Evolutionary conservation across 192 early-diverging fungal species (phyloP).

Genomic region (Pilaira anomala): DNA sequence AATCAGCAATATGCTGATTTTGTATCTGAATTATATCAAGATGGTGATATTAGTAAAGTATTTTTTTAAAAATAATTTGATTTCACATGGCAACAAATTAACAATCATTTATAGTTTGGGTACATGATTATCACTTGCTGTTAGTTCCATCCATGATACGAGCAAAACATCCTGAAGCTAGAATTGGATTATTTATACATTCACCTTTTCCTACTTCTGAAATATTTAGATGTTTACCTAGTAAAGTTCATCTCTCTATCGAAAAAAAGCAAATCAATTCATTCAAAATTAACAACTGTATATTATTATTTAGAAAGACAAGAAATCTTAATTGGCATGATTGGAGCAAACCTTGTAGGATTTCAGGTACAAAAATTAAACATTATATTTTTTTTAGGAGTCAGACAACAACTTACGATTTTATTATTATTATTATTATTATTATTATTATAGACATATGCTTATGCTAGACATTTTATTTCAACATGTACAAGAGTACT

Average conservation of each 20-base stretch:
- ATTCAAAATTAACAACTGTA: not conserved
- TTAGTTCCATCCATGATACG: conserved; percentile 84
- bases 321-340: conserved; percentile 81
- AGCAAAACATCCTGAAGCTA: conserved; percentile 72
- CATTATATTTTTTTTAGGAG: not conserved
- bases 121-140: conserved; percentile 97
- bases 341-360: conserved; percentile 88
- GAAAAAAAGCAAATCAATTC: not conserved
- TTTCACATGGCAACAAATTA: not conserved
- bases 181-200: conserved; percentile 93
- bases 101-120: conserved; percentile 74
- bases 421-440: not conserved
- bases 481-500: conserved; percentile 90
- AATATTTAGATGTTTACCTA: conserved; percentile 88
- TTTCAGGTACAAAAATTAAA: conserved; percentile 62
- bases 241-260: conserved; percentile 30
- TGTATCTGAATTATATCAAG: conserved; percentile 66
- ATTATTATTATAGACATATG: conserved; percentile 73
- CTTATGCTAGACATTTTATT: conserved; percentile 91
- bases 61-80: not conserved
- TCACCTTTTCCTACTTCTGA: conserved; percentile 95
- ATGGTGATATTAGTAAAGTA: conserved; percentile 71
- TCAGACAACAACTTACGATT: not conserved
- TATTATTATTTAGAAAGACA: conserved; percentile 56
- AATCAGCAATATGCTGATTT: conserved; percentile 77